These are phyloP conservation scores for Penicillium sclerotiorum DNA, from an alignment of 2,329 filamentous ascomycete genomes.

Conservation along the genomic window DNA sequence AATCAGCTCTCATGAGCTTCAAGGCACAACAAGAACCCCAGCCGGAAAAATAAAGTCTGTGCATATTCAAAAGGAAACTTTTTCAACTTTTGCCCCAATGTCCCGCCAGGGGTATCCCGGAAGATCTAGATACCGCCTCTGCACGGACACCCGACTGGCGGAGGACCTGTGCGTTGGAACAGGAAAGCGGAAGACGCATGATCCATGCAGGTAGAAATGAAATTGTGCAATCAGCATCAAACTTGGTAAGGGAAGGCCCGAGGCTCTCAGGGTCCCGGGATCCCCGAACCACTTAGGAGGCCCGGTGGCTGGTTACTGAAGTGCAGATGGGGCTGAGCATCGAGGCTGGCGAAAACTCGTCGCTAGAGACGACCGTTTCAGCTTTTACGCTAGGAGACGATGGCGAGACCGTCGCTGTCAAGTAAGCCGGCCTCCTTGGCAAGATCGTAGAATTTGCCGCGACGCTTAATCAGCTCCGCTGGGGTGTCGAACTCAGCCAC, in stretches of 20 bases:
- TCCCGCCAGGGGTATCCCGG: neutral
- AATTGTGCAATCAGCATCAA: conserved; percentile 16
- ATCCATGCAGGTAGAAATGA: conserved; percentile 16
- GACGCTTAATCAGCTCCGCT: conserved; percentile 70
- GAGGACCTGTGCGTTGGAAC: conserved; percentile 7
- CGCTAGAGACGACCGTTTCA: conserved; percentile 13
- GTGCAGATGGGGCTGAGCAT: conserved; percentile 12
- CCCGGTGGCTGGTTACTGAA: conserved; percentile 10
- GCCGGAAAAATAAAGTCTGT: no score
- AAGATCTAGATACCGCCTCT: no score
- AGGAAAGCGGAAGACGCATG: conserved; percentile 9
- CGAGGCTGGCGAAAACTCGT: conserved; percentile 15
- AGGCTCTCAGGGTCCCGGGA: conserved; percentile 9
- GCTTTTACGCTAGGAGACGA: conserved; percentile 16
- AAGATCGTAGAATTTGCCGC: conserved; percentile 83
- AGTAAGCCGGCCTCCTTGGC: conserved; percentile 87
- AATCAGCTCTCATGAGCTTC: no score
- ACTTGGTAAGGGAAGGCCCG: conserved; percentile 16
- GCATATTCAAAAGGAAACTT: neutral
- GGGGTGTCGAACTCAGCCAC: conserved; percentile 94
- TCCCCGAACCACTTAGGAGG: conserved; percentile 23
- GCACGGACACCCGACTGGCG: conserved; percentile 17
- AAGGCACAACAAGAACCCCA: no score
- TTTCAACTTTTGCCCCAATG: neutral
- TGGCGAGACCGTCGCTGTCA: conserved; percentile 44